Evolutionary conservation across 2,329 filamentous ascomycete genomes (phyloP).

Genomic region (Pseudogymnoascus sp.): DNA sequence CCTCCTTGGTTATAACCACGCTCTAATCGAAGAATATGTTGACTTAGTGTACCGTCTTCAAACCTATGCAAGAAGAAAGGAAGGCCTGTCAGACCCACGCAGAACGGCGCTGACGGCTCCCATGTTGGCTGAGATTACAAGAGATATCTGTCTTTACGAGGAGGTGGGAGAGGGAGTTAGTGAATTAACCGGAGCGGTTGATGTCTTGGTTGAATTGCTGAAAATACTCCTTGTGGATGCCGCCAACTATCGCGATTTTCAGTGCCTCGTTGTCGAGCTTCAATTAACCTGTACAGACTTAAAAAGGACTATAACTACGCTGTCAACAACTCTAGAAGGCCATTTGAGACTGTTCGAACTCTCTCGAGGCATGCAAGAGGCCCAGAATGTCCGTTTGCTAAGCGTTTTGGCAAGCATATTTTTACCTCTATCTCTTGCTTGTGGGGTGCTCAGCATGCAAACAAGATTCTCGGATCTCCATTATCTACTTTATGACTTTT

Average conservation of each 20-base stretch:
- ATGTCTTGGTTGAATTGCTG: background rate
- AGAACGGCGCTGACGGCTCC: background rate
- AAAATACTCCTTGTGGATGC: background rate
- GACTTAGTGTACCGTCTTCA: background rate
- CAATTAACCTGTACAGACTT: background rate
- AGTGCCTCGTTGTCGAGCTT: background rate
- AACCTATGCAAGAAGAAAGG: background rate
- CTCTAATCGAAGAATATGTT: background rate
- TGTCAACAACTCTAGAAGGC: background rate
- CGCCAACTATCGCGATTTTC: background rate
- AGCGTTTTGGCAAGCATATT: background rate
- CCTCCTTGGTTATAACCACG: background rate
- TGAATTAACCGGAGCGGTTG: background rate
- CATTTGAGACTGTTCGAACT: background rate
- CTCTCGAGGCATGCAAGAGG: background rate
- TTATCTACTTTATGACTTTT: background rate
- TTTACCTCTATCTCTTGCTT: background rate
- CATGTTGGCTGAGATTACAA: background rate
- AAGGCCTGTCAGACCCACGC: background rate
- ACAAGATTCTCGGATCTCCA: background rate
- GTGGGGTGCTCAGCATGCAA: background rate
- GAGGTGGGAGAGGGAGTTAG: background rate
- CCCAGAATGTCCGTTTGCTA: background rate
- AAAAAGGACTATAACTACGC: background rate
- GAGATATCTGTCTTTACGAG: background rate